These are phyloP conservation scores for Debaryomyces prosopidis DNA, from an alignment of 805 yeast species.

Conservation along the genomic window DNA sequence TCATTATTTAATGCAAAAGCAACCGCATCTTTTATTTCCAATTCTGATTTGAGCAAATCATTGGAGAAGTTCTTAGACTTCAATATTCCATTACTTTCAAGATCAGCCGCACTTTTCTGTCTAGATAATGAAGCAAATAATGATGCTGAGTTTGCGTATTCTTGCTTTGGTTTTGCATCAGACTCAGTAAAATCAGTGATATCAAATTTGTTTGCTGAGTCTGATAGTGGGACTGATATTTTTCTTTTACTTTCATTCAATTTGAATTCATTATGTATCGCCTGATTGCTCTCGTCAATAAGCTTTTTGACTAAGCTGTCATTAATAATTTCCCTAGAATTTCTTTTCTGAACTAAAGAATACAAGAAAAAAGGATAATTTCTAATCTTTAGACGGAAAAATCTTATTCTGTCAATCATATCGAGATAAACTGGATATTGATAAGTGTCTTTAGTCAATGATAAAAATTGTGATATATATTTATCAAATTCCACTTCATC, in stretches of 20 bases:
- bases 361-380: conserved; percentile 21
- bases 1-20: conserved; percentile 22
- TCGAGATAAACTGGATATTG: conserved; percentile 11
- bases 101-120: conserved; percentile 6
- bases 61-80: background rate
- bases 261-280: background rate
- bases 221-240: conserved; percentile 1
- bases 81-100: conserved; percentile 5
- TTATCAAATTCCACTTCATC: conserved; percentile 12
- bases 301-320: background rate
- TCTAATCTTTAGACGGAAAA: conserved; percentile 17
- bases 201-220: conserved; percentile 16
- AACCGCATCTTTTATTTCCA: conserved; percentile 21
- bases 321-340: background rate
- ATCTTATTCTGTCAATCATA: conserved; percentile 13
- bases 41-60: conserved; percentile 10
- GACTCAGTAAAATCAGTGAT: conserved; percentile 17
- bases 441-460: conserved; percentile 4
- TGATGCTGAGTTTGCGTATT: conserved; percentile 18
- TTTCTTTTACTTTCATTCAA: background rate
- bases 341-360: conserved; percentile 13
- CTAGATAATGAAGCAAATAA: conserved; percentile 15
- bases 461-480: conserved; percentile 8
- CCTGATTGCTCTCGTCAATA: background rate
- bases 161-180: background rate